phyloP scores from a whole-genome alignment of 2,329 filamentous ascomycete species.

The Sporothrix protearum region DNA sequence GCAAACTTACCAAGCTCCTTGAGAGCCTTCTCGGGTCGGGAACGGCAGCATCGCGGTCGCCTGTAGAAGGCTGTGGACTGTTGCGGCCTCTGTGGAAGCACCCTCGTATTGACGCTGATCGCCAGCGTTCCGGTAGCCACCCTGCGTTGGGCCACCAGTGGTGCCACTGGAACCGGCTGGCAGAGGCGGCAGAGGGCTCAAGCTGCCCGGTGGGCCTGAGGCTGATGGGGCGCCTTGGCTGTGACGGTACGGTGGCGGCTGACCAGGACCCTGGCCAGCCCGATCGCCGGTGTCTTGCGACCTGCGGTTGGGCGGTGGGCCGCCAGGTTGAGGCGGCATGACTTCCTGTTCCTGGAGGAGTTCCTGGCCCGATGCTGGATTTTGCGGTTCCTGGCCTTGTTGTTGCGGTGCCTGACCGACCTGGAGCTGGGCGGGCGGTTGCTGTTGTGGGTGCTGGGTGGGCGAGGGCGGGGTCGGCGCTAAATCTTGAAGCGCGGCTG shows the following conservation, averaged over 20 bases:
- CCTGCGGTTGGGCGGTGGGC: constrained; percentile 45
- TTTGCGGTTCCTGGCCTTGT: constrained; percentile 16
- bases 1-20: constrained; percentile 54
- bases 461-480: constrained; percentile 26
- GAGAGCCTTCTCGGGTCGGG: constrained; percentile 52
- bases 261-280: constrained; percentile 37
- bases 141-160: constrained; percentile 35
- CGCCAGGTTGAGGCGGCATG: constrained; percentile 48
- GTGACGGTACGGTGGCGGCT: constrained; percentile 51
- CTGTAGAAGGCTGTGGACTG: constrained; percentile 52
- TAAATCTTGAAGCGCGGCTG: constrained; percentile 27
- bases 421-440: constrained; percentile 37
- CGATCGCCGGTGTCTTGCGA: constrained; percentile 48
- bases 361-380: background rate
- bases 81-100: constrained; percentile 48
- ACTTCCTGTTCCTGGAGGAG: constrained; percentile 25
- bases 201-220: constrained; percentile 33
- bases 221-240: constrained; percentile 39
- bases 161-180: constrained; percentile 28
- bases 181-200: constrained; percentile 43
- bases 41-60: constrained; percentile 39
- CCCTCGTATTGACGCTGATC: constrained; percentile 46
- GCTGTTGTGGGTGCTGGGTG: constrained; percentile 20
- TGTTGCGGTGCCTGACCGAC: constrained; percentile 35
- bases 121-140: constrained; percentile 33